These are phyloP conservation scores for Exophiala aquamarina DNA, from an alignment of 2,329 filamentous ascomycete species.

Conservation along the genomic window DNA sequence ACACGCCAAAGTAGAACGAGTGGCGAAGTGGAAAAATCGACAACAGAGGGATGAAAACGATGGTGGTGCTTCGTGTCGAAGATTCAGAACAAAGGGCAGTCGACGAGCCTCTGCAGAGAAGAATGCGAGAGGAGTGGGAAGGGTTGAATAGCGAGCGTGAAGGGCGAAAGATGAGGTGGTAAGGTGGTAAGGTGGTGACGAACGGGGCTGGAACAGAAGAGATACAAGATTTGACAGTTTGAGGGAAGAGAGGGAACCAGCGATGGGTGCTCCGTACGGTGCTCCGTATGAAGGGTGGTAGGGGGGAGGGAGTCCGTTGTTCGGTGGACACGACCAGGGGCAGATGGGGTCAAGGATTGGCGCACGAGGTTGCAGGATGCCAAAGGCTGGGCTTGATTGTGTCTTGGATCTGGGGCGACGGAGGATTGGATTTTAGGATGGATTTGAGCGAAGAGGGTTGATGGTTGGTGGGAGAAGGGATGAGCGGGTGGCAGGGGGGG, in stretches of 20 bases:
- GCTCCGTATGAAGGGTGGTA: background rate
- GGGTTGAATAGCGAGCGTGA: constrained; percentile 19
- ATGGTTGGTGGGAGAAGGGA: constrained; percentile 3
- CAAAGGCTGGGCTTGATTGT: background rate
- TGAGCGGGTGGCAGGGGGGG: background rate
- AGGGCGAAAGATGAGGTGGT: constrained; percentile 7
- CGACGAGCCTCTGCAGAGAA: background rate
- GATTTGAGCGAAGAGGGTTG: background rate
- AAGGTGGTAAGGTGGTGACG: constrained; percentile 19
- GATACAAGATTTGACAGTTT: constrained; percentile 20
- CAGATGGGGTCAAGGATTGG: background rate
- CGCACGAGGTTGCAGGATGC: background rate
- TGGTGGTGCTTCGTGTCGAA: constrained; percentile 6
- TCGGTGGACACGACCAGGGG: background rate
- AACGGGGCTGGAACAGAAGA: constrained; percentile 21
- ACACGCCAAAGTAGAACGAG: constrained; percentile 19
- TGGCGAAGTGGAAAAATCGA: constrained; percentile 8
- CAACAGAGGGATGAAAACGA: constrained; percentile 5
- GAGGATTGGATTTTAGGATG: background rate
- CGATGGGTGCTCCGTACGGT: background rate
- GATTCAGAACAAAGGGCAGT: constrained; percentile 12
- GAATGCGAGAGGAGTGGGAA: constrained; percentile 5
- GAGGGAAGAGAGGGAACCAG: background rate
- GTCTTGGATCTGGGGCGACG: constrained; percentile 2
- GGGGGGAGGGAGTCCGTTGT: background rate